Evolutionary conservation across 345 rosid genomes (phyloP).

Genomic region (Rhizophora apiculata): DNA sequence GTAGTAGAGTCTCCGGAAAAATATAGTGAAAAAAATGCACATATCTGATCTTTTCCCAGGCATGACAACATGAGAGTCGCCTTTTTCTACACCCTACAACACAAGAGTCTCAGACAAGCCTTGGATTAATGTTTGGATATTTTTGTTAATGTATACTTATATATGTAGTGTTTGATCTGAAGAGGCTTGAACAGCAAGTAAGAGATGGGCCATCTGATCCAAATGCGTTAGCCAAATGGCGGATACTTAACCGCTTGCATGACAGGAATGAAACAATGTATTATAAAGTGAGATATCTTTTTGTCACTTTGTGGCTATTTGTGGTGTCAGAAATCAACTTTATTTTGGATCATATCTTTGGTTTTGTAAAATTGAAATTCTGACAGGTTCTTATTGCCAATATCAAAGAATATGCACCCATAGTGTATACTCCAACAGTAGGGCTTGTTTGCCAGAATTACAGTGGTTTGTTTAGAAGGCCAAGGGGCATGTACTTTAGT

Average conservation of each 20-base stretch:
- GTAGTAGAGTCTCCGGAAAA: too few species aligned
- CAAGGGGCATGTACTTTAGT: conserved; percentile 97
- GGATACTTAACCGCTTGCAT: conserved; percentile 89
- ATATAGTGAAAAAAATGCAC: too few species aligned
- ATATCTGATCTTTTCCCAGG: too few species aligned
- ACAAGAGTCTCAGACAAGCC: too few species aligned
- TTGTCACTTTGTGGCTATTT: not conserved
- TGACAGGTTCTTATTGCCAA: conserved; percentile 81
- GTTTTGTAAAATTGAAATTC: conserved; percentile 9
- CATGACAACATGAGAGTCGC: too few species aligned
- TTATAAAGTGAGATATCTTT: conserved; percentile 47
- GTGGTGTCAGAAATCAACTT: too few species aligned
- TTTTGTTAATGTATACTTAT: not conserved
- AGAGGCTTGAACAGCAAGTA: conserved; percentile 88
- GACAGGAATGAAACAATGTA: conserved; percentile 98
- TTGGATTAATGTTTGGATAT: conserved; percentile 1
- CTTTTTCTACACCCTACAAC: too few species aligned
- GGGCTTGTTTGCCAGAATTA: conserved; percentile 97
- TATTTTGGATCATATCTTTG: not conserved
- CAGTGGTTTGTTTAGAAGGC: conserved; percentile 94
- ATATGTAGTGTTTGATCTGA: conserved; percentile 74
- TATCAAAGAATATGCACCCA: conserved; percentile 95
- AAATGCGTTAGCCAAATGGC: conserved; percentile 88
- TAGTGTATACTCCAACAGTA: conserved; percentile 93
- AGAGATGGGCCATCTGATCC: conserved; percentile 97